Evolutionary conservation across 2,329 filamentous ascomycete species (phyloP).

Genomic region (Neofusicoccum cordaticola): DNA sequence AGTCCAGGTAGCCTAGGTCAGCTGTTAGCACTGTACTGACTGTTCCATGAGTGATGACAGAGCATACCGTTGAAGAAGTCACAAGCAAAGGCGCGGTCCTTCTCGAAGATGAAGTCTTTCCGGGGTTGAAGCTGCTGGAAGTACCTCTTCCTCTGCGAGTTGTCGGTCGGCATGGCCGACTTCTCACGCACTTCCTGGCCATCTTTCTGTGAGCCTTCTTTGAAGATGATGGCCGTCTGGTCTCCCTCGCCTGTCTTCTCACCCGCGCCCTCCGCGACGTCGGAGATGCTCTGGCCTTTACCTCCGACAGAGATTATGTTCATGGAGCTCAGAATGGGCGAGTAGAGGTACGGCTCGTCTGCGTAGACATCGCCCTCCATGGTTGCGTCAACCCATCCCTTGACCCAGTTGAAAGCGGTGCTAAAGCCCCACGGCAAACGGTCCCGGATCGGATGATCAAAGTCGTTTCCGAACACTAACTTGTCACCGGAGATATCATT

Average conservation of each 20-base stretch:
- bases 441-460: slow-evolving; percentile 85
- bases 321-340: slow-evolving; percentile 74
- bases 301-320: slow-evolving; percentile 70
- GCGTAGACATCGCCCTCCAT: slow-evolving; percentile 87
- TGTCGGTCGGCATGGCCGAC: slow-evolving; percentile 38
- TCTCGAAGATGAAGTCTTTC: slow-evolving; percentile 60
- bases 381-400: slow-evolving; percentile 87
- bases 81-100: slow-evolving; percentile 58
- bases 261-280: slow-evolving; percentile 49
- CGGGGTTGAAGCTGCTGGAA: slow-evolving; percentile 58
- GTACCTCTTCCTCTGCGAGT: slow-evolving; percentile 54
- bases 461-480: slow-evolving; percentile 92
- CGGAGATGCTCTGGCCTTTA: slow-evolving; percentile 28
- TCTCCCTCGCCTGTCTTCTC: slow-evolving; percentile 65
- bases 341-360: slow-evolving; percentile 82
- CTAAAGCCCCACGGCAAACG: slow-evolving; percentile 81
- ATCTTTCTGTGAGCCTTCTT: slow-evolving; percentile 47
- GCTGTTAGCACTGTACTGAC: not conserved
- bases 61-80: slow-evolving; percentile 78
- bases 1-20: slow-evolving; percentile 69
- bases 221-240: slow-evolving; percentile 58
- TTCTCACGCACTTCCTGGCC: slow-evolving; percentile 42
- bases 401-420: slow-evolving; percentile 79
- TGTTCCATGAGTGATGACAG: not conserved
- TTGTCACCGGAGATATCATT: slow-evolving; percentile 63